Conservation (phyloP, 192 early-diverging fungal species). For the Chytriomyces sp. region DNA sequence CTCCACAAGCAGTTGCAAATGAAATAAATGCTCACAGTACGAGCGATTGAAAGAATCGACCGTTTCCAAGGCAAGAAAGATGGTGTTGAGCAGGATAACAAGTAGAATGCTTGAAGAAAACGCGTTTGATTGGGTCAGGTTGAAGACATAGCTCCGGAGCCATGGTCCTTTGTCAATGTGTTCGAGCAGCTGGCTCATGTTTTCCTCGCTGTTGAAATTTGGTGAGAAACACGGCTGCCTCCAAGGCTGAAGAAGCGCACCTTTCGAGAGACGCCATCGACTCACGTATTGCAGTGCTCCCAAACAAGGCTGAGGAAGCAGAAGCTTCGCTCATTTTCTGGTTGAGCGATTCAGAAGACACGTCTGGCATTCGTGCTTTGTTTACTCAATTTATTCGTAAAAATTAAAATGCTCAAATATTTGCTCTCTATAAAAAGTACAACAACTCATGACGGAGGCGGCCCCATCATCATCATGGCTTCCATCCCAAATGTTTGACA, state of each 20-base stretch:
- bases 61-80: constrained; percentile 36
- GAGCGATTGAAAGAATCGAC: constrained; percentile 12
- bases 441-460: no score
- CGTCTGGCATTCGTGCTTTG: no score
- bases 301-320: constrained; percentile 4
- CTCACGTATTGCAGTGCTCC: neutral
- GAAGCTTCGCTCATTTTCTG: neutral
- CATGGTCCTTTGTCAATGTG: constrained; percentile 14
- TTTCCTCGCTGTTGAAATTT: constrained; percentile 4
- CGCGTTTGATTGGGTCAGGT: constrained; percentile 10
- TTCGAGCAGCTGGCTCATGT: constrained; percentile 10
- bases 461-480: neutral
- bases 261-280: constrained; percentile 7
- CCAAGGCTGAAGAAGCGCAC: neutral
- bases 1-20: neutral
- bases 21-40: constrained; percentile 29
- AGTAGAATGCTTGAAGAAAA: constrained; percentile 31
- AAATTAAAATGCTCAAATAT: no score
- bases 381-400: no score
- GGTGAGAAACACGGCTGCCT: neutral
- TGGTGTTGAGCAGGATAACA: constrained; percentile 40
- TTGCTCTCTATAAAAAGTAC: no score
- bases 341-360: no score
- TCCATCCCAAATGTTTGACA: constrained; percentile 25
- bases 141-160: constrained; percentile 18